Evolutionary conservation across 1,284 basidiomycete species (phyloP).

Genomic region (Microbotryum scabiosae): DNA sequence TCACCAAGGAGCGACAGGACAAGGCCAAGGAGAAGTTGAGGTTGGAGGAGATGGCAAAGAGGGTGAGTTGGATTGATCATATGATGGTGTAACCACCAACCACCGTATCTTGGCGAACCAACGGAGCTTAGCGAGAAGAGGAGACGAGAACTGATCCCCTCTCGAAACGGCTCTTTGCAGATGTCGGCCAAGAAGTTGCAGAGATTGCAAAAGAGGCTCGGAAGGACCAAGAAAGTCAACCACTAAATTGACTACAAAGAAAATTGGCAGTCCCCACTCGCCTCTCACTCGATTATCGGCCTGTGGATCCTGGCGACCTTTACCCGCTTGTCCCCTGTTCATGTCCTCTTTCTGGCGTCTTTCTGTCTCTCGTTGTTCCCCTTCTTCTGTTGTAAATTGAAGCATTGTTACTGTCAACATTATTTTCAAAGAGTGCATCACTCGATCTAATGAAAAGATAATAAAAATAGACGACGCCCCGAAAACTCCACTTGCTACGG

Average conservation of each 20-base stretch:
- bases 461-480: too few relatives aligned
- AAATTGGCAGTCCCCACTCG: not conserved
- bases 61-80: conserved; percentile 12
- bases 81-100: not conserved
- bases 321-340: not conserved
- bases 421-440: too few relatives aligned
- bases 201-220: conserved; percentile 34
- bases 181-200: conserved; percentile 36
- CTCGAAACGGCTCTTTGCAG: conserved; percentile 1
- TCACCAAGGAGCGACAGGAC: conserved; percentile 27
- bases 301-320: not conserved
- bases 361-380: not conserved
- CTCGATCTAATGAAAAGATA: too few relatives aligned
- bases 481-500: too few relatives aligned
- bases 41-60: conserved; percentile 30
- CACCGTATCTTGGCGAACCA: too few relatives aligned
- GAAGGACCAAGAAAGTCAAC: conserved; percentile 32
- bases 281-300: not conserved
- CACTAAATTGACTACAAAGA: not conserved
- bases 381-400: not conserved
- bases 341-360: not conserved
- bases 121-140: too few relatives aligned
- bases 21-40: conserved; percentile 32
- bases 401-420: not conserved
- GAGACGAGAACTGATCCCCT: not conserved